Evolutionary conservation across 83 land plant genomes (phyloP), one percentile per base, ranked within the genome.

Genomic region (Diphasiastrum complanatum): DNA sequence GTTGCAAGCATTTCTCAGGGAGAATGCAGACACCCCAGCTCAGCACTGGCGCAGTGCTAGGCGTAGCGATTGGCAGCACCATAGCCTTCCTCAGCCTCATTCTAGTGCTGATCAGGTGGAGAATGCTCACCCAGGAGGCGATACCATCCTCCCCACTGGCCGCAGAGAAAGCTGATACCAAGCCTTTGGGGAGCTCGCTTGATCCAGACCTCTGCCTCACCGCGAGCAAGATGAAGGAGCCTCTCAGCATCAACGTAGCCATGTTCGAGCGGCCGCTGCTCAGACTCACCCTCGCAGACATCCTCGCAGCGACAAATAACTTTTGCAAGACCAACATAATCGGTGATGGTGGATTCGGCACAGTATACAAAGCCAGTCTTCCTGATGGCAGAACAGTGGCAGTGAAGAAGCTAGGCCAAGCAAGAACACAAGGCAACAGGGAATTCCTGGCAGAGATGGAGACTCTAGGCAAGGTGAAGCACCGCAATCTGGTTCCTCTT

Each of bases 401-500:
- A 14, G 45, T 41, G 1, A 41, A 41, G 18, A 41, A 41, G 45
- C 45, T 41, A 14, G 45, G n/a, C 12, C 45, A 41, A 18, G 18
- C 45, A 14, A 41, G 45, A 18, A 41, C n/a, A 18, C 45, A 41
- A 41, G 45, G 45, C 12, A 41, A 41, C 45, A 41, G 45, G 18
- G 45, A 41, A 41, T 41, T 41, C n/a, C 45, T 41, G 45, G 45
- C 45, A 41, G 45, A 41, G 18, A 41, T 41, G 45, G 45, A 41
- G 18, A 41, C 45, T 18, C 45, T 41, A 41, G 45, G 45, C n/a
- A 41, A 41, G 18, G 45, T 41, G 45, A 41, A 41, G 1, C 45
- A 41, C n/a, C 45, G 18, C 12, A 41, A 41, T 41, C 45, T 41
- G 45, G 18, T 41, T 41, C 45, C 45, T 41, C n/a, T 41, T 14